A percentile compares a stretch with the other conserved stretches of the same genome.
These are phyloP conservation scores for Peterozyma toletana DNA, from an alignment of 805 yeast genomes.

Conservation along the genomic window DNA sequence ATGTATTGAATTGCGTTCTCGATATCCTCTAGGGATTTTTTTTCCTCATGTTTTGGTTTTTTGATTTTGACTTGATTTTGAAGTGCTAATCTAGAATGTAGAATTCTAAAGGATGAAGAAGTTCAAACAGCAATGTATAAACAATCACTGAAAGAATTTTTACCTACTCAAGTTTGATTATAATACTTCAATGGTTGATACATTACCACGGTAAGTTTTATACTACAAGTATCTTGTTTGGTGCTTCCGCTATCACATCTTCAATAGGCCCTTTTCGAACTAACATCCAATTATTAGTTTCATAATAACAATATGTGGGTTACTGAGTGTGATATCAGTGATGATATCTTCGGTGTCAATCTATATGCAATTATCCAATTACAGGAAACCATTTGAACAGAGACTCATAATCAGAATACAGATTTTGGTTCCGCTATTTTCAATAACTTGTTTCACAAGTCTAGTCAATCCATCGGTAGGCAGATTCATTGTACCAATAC, in stretches of 20 bases:
- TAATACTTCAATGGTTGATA: neutral
- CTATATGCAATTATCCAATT: constrained; percentile 53
- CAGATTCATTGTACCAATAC: constrained; percentile 57
- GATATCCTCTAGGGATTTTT: too few species aligned
- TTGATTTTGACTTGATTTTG: too few species aligned
- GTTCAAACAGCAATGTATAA: too few species aligned
- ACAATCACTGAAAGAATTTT: too few species aligned
- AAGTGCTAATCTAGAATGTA: too few species aligned
- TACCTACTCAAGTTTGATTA: too few species aligned
- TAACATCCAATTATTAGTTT: constrained; percentile 7
- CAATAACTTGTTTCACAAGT: constrained; percentile 59
- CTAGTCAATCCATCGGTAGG: constrained; percentile 38
- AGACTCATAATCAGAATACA: constrained; percentile 77
- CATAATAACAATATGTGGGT: constrained; percentile 16
- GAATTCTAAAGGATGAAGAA: too few species aligned
- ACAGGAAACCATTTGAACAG: constrained; percentile 85
- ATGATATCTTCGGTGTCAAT: constrained; percentile 39
- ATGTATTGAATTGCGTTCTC: too few species aligned
- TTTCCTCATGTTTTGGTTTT: too few species aligned
- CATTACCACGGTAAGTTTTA: constrained; percentile 1
- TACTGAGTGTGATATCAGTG: constrained; percentile 21
- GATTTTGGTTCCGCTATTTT: constrained; percentile 74
- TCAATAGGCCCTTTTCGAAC: neutral
- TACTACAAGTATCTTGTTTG: neutral
- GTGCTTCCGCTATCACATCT: too few species aligned